Conservation (phyloP, 2,329 filamentous ascomycete species). For the Fusarium nygamai region DNA sequence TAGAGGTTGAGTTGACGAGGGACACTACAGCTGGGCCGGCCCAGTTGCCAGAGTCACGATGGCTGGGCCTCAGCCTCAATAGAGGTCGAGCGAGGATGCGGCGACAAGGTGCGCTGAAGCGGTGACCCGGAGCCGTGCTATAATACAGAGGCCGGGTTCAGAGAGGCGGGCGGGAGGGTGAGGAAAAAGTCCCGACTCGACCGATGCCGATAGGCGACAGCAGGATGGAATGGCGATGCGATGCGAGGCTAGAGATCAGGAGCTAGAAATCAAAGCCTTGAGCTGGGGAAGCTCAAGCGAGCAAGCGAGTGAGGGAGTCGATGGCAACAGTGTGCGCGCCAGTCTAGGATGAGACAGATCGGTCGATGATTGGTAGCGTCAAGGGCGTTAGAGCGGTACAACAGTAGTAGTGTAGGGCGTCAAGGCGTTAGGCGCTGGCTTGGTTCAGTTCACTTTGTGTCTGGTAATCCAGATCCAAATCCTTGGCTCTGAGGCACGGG, state of each 20-base stretch:
- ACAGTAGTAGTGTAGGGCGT: conserved; percentile 25
- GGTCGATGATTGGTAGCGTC: conserved; percentile 45
- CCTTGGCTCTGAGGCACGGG: conserved; percentile 29
- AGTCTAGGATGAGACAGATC: conserved; percentile 36
- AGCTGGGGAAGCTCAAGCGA: conserved; percentile 31
- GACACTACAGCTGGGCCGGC: conserved; percentile 43
- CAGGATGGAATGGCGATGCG: conserved; percentile 11
- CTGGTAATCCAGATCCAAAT: conserved; percentile 8
- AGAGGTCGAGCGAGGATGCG: conserved; percentile 18
- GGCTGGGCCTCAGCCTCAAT: conserved; percentile 35
- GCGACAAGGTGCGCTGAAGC: conserved; percentile 26
- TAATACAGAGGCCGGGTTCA: conserved; percentile 4
- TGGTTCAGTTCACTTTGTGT: conserved; percentile 7
- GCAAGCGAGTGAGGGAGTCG: conserved; percentile 31
- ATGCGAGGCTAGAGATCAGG: conserved; percentile 31
- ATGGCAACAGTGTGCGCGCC: conserved; percentile 37
- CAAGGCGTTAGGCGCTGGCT: conserved; percentile 39
- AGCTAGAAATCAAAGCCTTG: conserved; percentile 29
- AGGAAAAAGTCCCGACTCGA: conserved; percentile 4
- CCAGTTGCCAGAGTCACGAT: conserved; percentile 43
- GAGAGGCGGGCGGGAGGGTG: conserved; percentile 4
- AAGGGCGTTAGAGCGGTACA: conserved; percentile 33
- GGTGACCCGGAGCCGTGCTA: conserved; percentile 25
- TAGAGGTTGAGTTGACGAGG: conserved; percentile 22
- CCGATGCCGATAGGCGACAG: conserved; percentile 25